Evolutionary conservation across 2,329 filamentous ascomycete genomes (phyloP), one percentile per base, ranked within the genome.

Genomic region (Cytospora piceae): DNA sequence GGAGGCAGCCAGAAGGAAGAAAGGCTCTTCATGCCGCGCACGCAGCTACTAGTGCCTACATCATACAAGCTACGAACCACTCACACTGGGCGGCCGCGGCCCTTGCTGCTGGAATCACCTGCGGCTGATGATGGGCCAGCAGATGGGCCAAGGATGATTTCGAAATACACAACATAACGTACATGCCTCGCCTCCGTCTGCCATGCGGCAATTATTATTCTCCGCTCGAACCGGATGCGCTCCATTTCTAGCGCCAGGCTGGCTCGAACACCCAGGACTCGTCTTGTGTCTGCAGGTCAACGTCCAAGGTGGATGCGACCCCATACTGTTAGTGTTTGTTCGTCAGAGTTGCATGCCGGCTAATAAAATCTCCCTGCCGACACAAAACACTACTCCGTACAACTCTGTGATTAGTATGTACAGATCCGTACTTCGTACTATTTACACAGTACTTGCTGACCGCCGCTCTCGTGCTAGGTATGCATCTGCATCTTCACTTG

Each of bases 281-380:
- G 53, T 27, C 11, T 51, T 53, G 39, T 55, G 51, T 57, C 61
- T 63, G 61, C 61, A 57, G 61, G 61, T 63, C 61, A 63, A 57
- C 53, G 53, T 46, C 53, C 53, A 55, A 49, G 56, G 61, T 63
- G 57, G 59, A 66, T 63, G 58, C 59, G 58, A 65, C 63, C 54
- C 62, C 60, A 62, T 62, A 54, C 53, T 32, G 14, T 37, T 37
- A 37, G 34, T 63, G 22, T 24, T 49, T 12, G 57, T 58, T 66
- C 46, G 46, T 59, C 66, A 67, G 62, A 61, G 55, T 59, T 60
- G 58, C 66, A 67, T 66, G 60, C 60, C 63, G 66, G 66, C 63
- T 68, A 55, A 56, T 68, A 63, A 60, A 24, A 63, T 39, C 22
- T 63, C 60, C 54, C 29, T 68, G 66, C 63, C 63, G 63, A 66